A percentile compares a stretch with the other conserved stretches of the same genome.
These are phyloP conservation scores for Pistacia atlantica DNA, from an alignment of 345 rosid genomes.

Conservation along the genomic window DNA sequence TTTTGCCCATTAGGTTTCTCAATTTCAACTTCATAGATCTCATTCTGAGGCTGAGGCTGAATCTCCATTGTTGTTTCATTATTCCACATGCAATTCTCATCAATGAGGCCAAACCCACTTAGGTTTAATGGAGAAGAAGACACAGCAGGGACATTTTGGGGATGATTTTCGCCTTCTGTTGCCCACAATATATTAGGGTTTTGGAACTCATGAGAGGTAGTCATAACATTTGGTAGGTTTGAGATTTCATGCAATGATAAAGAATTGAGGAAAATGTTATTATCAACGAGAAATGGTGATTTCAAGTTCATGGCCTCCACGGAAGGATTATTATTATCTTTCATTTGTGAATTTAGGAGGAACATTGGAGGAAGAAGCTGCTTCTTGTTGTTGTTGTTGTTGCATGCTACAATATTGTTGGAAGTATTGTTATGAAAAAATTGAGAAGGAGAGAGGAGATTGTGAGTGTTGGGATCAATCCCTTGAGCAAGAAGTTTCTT, in stretches of 20 bases:
- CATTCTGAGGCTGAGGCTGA: background rate
- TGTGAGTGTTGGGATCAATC: conserved; percentile 60
- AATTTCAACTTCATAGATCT: background rate
- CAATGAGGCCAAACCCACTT: conserved; percentile 25
- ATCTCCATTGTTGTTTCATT: background rate
- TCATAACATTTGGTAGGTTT: background rate
- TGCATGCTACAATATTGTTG: conserved; percentile 4
- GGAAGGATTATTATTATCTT: background rate
- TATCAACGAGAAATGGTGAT: conserved; percentile 20
- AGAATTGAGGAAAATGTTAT: background rate
- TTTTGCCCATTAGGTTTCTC: conserved; percentile 15
- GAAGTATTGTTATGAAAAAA: background rate
- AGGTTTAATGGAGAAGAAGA: conserved; percentile 7
- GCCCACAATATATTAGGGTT: conserved; percentile 25
- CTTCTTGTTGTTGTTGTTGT: too few relatives aligned
- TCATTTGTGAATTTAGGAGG: conserved; percentile 16
- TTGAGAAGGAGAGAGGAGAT: conserved; percentile 30
- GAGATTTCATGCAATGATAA: background rate
- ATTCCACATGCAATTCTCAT: conserved; percentile 34
- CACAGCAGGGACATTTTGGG: background rate
- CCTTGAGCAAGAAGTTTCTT: conserved; percentile 66
- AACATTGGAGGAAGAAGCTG: conserved; percentile 1
- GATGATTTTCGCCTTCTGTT: background rate
- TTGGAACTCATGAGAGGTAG: conserved; percentile 16
- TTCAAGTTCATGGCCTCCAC: conserved; percentile 9